Percentiles rank a stretch among this genome's conserved stretches.
Evolutionary conservation across 352 stramenopile genomes (phyloP).

Genomic region (Phytopythium litorale): DNA sequence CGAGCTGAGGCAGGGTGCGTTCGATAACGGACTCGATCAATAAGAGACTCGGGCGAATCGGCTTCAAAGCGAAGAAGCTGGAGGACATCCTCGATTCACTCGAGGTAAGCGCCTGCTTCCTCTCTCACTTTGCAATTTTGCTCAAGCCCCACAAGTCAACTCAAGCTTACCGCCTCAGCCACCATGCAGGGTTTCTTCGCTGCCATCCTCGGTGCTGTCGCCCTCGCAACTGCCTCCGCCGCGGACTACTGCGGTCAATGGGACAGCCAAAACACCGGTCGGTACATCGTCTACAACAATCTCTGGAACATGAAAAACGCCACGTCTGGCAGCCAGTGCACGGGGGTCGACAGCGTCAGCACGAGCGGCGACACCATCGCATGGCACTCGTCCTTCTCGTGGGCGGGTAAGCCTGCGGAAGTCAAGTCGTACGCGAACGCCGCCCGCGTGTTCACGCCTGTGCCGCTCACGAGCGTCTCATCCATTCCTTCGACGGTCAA

Average conservation of each 20-base stretch:
- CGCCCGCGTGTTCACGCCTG: constrained; percentile 17
- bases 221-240: constrained; percentile 7
- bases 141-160: neutral
- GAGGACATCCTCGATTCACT: too few relatives aligned
- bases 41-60: neutral
- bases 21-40: neutral
- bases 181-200: constrained; percentile 21
- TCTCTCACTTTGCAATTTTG: neutral
- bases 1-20: neutral
- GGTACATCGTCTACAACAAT: constrained; percentile 41
- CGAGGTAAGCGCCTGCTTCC: too few relatives aligned
- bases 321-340: constrained; percentile 18
- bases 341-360: constrained; percentile 11
- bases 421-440: constrained; percentile 26
- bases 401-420: constrained; percentile 18
- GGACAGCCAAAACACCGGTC: constrained; percentile 18
- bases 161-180: neutral
- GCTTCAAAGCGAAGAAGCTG: neutral
- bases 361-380: constrained; percentile 13
- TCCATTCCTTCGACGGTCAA: constrained; percentile 31
- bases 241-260: constrained; percentile 29
- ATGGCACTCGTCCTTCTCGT: constrained; percentile 18
- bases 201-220: constrained; percentile 1
- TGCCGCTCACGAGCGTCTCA: constrained; percentile 22
- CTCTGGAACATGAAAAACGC: constrained; percentile 27